Evolutionary conservation across 805 yeast species (phyloP), one percentile per base, ranked within the genome.

Genomic region (Saturnispora sekii): DNA sequence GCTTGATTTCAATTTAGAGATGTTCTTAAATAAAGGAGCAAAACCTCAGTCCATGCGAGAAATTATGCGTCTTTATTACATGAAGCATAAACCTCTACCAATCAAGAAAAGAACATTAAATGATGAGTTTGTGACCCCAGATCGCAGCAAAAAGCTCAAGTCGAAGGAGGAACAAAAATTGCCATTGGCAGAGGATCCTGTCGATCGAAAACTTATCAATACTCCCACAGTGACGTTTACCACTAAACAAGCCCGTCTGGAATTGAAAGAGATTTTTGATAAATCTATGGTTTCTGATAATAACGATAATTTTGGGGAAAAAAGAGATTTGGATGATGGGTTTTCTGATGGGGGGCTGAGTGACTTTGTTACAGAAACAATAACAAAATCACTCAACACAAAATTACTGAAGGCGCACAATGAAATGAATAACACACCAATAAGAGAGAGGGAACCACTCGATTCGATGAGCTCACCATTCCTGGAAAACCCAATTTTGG

Each of bases 221-320:
- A 82, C 94, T 0, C 95, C 94, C 1, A 87, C 96, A 0, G 72
- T 83, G 51, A 88, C 96, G 0, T 64, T 81, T 56, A 81, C 73
- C 57, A 82, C 95, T 0, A 77, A 78, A 41, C 77, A 79, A 54
- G 90, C 95, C 2, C 73, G 78, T 46, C 74, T 77, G 44, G 96
- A 86, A 52, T 80, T 87, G 0, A 67, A 74, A 49, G 72, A 76
- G 12, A 84, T 87, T 87, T 84, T 86, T 58, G 84, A 81, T 55
- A 76, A 73, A 40, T 76, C 76, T 6, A 12, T 39, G 32, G 30
- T 29, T 4, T 37, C 45, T 4, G 45, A 43, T 14, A 15, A 26
- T 8, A 34, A 36, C 10, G 40, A 32, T 18, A 7, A 11, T 14
- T 43, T 10, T 32, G 21, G n/a, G 6, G 18, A 43, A 10, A 43